A percentile compares a stretch with the other conserved stretches of the same genome.
These are phyloP conservation scores for Fomitopsis schrenkii DNA, from an alignment of 1,284 basidiomycete species.

Conservation along the genomic window DNA sequence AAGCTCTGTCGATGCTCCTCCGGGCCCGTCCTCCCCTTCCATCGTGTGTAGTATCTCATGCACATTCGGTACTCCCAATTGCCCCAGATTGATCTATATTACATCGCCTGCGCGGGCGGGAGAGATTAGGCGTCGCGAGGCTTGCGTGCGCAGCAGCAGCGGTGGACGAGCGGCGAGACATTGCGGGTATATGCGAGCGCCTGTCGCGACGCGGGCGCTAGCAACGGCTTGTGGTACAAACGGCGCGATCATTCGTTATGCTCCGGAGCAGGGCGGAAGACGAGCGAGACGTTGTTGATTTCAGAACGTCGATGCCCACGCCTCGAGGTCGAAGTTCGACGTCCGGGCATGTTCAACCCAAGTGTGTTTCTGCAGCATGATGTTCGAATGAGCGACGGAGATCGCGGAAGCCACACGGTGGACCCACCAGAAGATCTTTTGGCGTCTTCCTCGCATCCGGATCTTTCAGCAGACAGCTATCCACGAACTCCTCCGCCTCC, in stretches of 20 bases:
- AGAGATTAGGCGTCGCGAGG: neutral
- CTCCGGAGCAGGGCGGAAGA: neutral
- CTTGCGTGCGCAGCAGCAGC: neutral
- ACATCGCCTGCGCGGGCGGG: slow-evolving; percentile 7
- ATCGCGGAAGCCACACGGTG: neutral
- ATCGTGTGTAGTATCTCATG: neutral
- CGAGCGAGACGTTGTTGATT: neutral
- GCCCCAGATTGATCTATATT: slow-evolving; percentile 6
- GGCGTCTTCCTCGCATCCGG: slow-evolving; percentile 74
- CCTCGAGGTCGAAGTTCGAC: slow-evolving; percentile 53
- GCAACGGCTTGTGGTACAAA: slow-evolving; percentile 3
- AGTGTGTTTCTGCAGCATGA: slow-evolving; percentile 43
- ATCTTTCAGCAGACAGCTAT: slow-evolving; percentile 83
- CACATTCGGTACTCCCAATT: slow-evolving; percentile 1
- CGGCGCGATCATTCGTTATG: neutral
- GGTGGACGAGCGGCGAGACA: neutral
- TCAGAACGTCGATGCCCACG: slow-evolving; percentile 62
- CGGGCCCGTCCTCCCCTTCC: neutral
- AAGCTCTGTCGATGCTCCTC: neutral
- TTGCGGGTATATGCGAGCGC: slow-evolving; percentile 3
- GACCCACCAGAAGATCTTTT: slow-evolving; percentile 73
- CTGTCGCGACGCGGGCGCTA: neutral
- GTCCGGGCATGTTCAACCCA: slow-evolving; percentile 52
- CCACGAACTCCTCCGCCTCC: slow-evolving; percentile 76
- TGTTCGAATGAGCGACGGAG: slow-evolving; percentile 4